Evolutionary conservation across 2,329 filamentous ascomycete species (phyloP).

Genomic region (Calonectria hongkongensis): DNA sequence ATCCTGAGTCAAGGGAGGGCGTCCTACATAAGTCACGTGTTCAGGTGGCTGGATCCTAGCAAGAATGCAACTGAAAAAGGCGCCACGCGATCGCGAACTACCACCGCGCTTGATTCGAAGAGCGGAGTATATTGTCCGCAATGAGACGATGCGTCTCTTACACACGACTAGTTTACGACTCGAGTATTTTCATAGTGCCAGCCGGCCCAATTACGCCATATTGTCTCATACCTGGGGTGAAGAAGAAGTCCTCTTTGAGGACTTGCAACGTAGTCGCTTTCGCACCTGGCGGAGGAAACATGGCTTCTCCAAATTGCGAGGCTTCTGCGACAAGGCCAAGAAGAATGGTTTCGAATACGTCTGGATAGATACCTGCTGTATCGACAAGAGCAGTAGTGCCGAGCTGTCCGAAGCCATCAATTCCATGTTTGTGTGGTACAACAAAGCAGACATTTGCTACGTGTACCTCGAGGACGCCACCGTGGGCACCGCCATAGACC

Average conservation of each 20-base stretch:
- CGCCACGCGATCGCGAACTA: neutral
- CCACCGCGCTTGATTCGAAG: neutral
- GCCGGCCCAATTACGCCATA: constrained; percentile 55
- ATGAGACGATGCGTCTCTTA: constrained; percentile 32
- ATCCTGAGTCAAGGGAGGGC: no score
- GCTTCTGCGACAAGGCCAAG: constrained; percentile 30
- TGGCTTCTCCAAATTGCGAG: constrained; percentile 24
- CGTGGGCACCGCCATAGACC: neutral
- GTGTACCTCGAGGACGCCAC: constrained; percentile 30
- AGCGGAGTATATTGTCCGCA: neutral
- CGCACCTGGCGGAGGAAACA: constrained; percentile 30
- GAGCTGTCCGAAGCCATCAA: constrained; percentile 35
- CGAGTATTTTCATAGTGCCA: constrained; percentile 8
- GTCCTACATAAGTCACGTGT: no score
- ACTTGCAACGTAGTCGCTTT: constrained; percentile 39
- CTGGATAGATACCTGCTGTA: constrained; percentile 38
- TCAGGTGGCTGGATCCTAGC: no score
- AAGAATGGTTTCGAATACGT: constrained; percentile 22
- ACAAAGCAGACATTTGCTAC: constrained; percentile 25
- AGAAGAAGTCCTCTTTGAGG: constrained; percentile 56
- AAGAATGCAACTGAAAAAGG: no score
- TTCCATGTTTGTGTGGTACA: constrained; percentile 39
- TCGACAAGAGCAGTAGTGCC: constrained; percentile 35
- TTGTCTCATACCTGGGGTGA: constrained; percentile 61
- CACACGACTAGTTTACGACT: constrained; percentile 30